phyloP scores from a whole-genome alignment of 345 rosid genomes.

The Anastatica hierochuntica region DNA sequence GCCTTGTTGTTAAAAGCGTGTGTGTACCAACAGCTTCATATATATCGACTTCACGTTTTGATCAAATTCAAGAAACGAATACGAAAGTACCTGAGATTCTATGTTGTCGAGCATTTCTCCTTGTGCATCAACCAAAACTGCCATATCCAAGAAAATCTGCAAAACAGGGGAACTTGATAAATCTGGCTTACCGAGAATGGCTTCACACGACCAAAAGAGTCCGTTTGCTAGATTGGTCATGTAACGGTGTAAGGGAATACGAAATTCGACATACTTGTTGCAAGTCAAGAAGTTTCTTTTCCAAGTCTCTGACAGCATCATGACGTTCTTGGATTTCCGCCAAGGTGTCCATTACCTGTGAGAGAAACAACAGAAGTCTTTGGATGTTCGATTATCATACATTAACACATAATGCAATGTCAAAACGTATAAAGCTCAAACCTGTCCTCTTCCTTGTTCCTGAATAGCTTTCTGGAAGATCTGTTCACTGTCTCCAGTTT shows the following conservation, averaged over 20 bases:
- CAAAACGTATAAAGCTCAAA: constrained; percentile 22
- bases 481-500: constrained; percentile 88
- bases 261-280: constrained; percentile 56
- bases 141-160: constrained; percentile 93
- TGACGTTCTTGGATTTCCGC: constrained; percentile 99
- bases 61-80: too few species aligned
- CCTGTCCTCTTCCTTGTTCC: constrained; percentile 95
- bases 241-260: not conserved
- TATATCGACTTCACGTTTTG: too few species aligned
- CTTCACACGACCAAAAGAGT: too few species aligned
- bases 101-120: constrained; percentile 92
- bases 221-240: too few species aligned
- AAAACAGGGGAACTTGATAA: too few species aligned
- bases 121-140: constrained; percentile 87
- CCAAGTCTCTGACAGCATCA: constrained; percentile 81
- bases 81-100: too few species aligned
- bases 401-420: not conserved
- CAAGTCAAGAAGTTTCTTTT: constrained; percentile 73
- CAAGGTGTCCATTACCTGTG: constrained; percentile 87
- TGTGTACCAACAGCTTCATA: too few species aligned
- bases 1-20: constrained; percentile 26
- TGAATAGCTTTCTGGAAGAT: constrained; percentile 81
- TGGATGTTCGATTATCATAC: too few species aligned
- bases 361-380: too few species aligned
- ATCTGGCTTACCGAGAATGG: too few species aligned